Percentiles rank a stretch among this genome's conserved stretches.
Conservation (phyloP, 192 early-diverging fungal species). For the Funneliformis geosporum region DNA sequence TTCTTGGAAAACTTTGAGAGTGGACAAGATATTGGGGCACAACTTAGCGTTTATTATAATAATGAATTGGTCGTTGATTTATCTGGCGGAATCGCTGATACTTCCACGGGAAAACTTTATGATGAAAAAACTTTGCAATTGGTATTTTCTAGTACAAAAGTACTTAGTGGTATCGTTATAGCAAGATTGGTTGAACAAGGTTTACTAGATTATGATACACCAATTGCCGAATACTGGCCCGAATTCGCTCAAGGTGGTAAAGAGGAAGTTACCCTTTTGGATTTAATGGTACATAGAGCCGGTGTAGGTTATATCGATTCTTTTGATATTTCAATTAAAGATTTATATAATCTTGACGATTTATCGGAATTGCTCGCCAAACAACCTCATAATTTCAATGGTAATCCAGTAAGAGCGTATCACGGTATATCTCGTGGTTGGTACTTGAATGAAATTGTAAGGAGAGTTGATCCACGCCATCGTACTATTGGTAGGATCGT, state of each 20-base stretch:
- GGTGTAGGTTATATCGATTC: conserved; percentile 66
- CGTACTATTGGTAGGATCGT: conserved; percentile 63
- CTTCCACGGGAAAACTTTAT: conserved; percentile 42
- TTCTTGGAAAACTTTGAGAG: conserved; percentile 23
- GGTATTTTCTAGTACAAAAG: conserved; percentile 66
- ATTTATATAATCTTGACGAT: conserved; percentile 51
- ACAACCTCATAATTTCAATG: conserved; percentile 69
- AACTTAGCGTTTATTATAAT: conserved; percentile 47
- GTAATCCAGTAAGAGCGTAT: conserved; percentile 52
- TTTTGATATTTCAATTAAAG: conserved; percentile 43
- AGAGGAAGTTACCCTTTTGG: conserved; percentile 62
- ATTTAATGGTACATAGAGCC: conserved; percentile 63
- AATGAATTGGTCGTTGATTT: conserved; percentile 62
- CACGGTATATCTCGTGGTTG: conserved; percentile 68
- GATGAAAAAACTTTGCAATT: conserved; percentile 60
- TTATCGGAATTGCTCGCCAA: conserved; percentile 54
- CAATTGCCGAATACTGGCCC: conserved; percentile 66
- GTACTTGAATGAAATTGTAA: conserved; percentile 75
- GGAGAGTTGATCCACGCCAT: conserved; percentile 57
- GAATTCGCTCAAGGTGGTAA: conserved; percentile 74
- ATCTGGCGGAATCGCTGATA: conserved; percentile 59
- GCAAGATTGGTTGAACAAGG: conserved; percentile 60
- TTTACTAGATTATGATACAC: conserved; percentile 50
- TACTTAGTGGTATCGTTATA: conserved; percentile 58
- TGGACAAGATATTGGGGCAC: conserved; percentile 52